Base-by-base conservation (phyloP, 2,329 filamentous ascomycete genomes). In the Cadophora malorum region DNA sequence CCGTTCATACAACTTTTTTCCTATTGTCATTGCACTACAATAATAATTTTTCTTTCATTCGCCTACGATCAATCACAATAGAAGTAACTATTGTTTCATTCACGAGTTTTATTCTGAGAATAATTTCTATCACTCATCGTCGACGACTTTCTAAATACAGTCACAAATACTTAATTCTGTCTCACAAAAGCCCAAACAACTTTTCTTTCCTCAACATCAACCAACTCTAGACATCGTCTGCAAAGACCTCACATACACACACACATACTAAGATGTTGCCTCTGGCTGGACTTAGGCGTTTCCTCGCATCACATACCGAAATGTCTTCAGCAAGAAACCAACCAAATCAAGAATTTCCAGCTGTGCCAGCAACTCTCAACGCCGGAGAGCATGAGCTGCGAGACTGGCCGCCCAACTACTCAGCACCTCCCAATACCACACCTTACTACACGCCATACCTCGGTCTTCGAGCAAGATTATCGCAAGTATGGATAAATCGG, bases 401-500 rank as follows among this genome's bases (percentile, higher is more conserved):
- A 12, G 70, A 76, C 52, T 74, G 74, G 68, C 70, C 68, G 41
- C 31, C 58, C 21, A 55, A 69, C 21, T 45, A 72, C 21, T 45
- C 62, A 35, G 45, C 63, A 23, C 71, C 70, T 60, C 77, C 86
- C 78, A 84, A 84, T 78, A 89, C 91, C 71, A 86, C 88, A 79
- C 87, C 87, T 78, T 88, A 88, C 77, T 86, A 91, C 77, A 97
- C 94, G 71, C 95, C 96, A 70, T 98, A 98, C 79, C 91, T 99
- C 71, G 94, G 94, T 75, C 88, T 97, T 77, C 89, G 90, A 76
- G 90, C 95, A 75, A 90, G 94, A 76, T 86, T 98, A 75, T 98
- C 96, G 63, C 96, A 99, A 83, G 86, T 96, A 79, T 97, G 95
- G 94, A 90, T 99, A 82, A 98, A 99, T 83, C 88, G 92, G 80